phyloP scores from a whole-genome alignment of 495 filamentous ascomycete genomes.

The Annulohypoxylon moriforme region DNA sequence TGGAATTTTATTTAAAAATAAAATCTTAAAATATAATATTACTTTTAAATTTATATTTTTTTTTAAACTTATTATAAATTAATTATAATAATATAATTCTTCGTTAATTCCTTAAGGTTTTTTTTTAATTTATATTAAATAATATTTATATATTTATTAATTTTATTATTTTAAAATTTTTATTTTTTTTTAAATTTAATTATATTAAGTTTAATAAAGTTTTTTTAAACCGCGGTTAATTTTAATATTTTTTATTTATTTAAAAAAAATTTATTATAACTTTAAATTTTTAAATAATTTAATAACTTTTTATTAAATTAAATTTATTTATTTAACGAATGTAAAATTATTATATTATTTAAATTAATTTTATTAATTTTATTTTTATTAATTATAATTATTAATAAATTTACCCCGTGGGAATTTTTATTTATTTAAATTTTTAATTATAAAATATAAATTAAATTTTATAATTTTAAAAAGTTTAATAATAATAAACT shows the following conservation, averaged over 20 bases:
- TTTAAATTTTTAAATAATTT: not conserved
- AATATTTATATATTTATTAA: not conserved
- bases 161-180: not conserved
- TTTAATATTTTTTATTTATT: not conserved
- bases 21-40: conserved; percentile 16
- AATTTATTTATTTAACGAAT: not conserved
- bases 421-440: not conserved
- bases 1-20: conserved; percentile 5
- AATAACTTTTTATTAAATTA: not conserved
- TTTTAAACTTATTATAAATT: not conserved
- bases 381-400: not conserved
- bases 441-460: not conserved
- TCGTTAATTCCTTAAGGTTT: conserved; percentile 1
- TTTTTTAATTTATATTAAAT: not conserved
- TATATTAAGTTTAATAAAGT: not conserved
- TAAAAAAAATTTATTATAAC: not conserved
- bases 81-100: not conserved
- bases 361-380: not conserved
- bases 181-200: not conserved
- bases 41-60: not conserved
- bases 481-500: not conserved
- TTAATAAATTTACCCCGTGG: not conserved
- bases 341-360: not conserved
- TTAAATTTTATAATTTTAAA: not conserved
- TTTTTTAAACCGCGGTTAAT: not conserved